Percentiles rank a stretch among this genome's conserved stretches.
phyloP scores from a whole-genome alignment of 1,284 basidiomycete species.

The Rhodotorula sp. region DNA sequence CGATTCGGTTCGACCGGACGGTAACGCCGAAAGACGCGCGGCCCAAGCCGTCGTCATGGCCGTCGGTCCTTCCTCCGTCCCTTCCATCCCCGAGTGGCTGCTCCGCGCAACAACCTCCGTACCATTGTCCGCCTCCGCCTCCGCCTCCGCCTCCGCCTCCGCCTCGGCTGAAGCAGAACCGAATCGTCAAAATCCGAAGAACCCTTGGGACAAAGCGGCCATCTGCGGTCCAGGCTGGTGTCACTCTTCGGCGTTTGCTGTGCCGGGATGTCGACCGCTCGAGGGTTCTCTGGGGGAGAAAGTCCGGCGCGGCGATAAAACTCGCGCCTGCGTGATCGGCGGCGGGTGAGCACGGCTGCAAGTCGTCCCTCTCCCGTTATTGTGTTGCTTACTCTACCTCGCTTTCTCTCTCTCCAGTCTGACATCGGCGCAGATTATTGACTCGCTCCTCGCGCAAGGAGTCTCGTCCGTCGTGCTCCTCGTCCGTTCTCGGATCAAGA shows the following conservation, averaged over 20 bases:
- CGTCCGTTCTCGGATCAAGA: conserved; percentile 46
- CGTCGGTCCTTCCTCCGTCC: conserved; percentile 46
- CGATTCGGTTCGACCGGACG: conserved; percentile 17
- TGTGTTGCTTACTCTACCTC: neutral
- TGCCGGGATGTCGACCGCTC: conserved; percentile 35
- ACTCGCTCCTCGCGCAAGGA: conserved; percentile 45
- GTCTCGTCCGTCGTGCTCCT: conserved; percentile 47
- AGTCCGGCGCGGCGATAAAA: conserved; percentile 12
- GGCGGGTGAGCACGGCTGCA: conserved; percentile 41
- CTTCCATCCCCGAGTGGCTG: conserved; percentile 42
- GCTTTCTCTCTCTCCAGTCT: conserved; percentile 34
- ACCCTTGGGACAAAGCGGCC: conserved; percentile 13
- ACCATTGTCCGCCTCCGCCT: too few relatives aligned
- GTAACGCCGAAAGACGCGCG: conserved; percentile 3
- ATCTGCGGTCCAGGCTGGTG: conserved; percentile 45
- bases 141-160: too few relatives aligned
- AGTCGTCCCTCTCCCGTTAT: too few relatives aligned
- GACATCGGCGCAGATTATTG: conserved; percentile 49
- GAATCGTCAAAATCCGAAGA: neutral
- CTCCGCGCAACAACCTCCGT: neutral
- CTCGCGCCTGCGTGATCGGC: conserved; percentile 47
- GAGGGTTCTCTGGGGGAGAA: conserved; percentile 9
- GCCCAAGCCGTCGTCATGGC: conserved; percentile 45
- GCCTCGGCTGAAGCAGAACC: neutral
- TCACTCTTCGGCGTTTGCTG: conserved; percentile 46